These are phyloP conservation scores for Paracorniculantispora psalliotae DNA, from an alignment of 2,329 filamentous ascomycete species.

Conservation along the genomic window DNA sequence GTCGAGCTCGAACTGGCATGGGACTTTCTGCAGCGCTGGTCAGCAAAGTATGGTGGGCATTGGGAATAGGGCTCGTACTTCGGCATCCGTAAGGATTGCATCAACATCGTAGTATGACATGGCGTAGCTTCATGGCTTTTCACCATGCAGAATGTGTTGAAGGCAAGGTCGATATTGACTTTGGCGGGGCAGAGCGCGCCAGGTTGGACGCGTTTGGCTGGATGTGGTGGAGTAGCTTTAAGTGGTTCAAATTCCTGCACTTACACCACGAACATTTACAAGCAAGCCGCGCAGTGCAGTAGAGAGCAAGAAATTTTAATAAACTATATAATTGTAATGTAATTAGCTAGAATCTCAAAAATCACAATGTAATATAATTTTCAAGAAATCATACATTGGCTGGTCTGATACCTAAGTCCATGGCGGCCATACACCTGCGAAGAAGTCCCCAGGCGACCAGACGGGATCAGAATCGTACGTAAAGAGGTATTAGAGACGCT, in stretches of 20 bases:
- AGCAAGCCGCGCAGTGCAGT: too few species aligned
- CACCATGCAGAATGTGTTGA: not conserved
- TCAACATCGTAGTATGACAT: slow-evolving; percentile 84
- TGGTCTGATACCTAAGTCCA: too few species aligned
- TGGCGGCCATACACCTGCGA: too few species aligned
- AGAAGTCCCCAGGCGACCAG: too few species aligned
- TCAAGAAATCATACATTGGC: too few species aligned
- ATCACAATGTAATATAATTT: too few species aligned
- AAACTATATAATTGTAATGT: too few species aligned
- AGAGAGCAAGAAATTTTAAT: too few species aligned
- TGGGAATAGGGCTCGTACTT: slow-evolving; percentile 45
- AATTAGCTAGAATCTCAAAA: too few species aligned
- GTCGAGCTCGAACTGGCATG: slow-evolving; percentile 89
- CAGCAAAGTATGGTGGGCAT: not conserved
- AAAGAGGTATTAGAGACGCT: too few species aligned
- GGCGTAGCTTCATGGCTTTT: not conserved
- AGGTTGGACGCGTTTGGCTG: not conserved
- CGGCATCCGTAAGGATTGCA: slow-evolving; percentile 78
- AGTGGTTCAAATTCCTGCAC: not conserved
- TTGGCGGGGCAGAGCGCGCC: slow-evolving; percentile 7
- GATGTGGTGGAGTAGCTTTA: not conserved
- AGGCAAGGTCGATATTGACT: not conserved
- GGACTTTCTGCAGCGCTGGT: slow-evolving; percentile 65
- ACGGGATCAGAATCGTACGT: too few species aligned
- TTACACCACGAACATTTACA: not conserved